Evolutionary conservation across 768 basidiomycete genomes (phyloP), one percentile per base, ranked within the genome.

Genomic region (Suillus occidentalis): DNA sequence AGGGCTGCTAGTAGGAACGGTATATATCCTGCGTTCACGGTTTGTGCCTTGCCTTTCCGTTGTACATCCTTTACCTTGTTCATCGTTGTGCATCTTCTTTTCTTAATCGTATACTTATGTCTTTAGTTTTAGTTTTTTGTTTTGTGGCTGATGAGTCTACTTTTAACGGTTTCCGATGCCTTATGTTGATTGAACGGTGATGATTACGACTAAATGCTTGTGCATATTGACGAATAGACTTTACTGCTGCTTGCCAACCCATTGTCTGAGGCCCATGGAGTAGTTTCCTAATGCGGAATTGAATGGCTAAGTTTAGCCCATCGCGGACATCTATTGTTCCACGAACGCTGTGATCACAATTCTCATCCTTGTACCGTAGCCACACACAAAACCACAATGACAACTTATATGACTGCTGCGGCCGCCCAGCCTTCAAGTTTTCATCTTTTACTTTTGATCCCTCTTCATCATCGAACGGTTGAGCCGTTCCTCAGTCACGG

Each of bases 11-110:
- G 34, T n/a, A 36, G 6, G 53, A 55, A 13, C 20, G 53, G 34
- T 62, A 63, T 60, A 63, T 63, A 59, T 63, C 62, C 55, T 31
- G 31, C n/a, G 28, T 31, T 63, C 55, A 40, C 39, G 62, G 31
- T 42, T 5, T 34, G 37, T 25, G 31, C 45, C 31, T 42, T 37
- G 37, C 34, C n/a, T 36, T 45, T 55, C 31, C 43, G 64, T 42
- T 65, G 64, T 63, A 63, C 37, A 63, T 63, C 55, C 31, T 25
- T 59, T 52, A 13, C 16, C 12, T 40, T 60, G 50, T 37, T 53
- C 20, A 55, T 57, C 18, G 49, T 47, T 60, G 72, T 66, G 61
- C 63, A 55, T 55, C 62, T 58, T 64, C 65, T 22, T n/a, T 37
- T 53, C 25, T 59, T 59, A 18, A 18, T 13, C 40, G 18, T 59